Conservation (phyloP, 1,284 basidiomycete genomes). For the Boletus mariae region DNA sequence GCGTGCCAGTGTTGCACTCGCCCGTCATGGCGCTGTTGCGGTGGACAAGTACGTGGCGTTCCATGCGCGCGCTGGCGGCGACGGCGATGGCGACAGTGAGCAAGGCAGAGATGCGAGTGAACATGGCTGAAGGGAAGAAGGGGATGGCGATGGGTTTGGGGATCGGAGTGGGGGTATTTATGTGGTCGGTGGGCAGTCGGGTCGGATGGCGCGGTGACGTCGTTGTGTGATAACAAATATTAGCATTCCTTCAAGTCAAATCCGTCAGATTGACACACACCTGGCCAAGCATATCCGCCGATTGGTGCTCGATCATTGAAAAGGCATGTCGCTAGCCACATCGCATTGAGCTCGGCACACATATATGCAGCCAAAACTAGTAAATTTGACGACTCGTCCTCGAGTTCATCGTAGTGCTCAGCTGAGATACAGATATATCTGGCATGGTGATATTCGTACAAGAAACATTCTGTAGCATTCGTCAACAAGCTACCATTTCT, state of each 20-base stretch:
- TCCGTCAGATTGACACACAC: not conserved
- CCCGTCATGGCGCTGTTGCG: not conserved
- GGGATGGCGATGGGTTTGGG: not conserved
- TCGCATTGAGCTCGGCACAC: not conserved
- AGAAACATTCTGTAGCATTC: not conserved
- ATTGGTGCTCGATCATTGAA: not conserved
- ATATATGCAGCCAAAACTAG: constrained; percentile 6
- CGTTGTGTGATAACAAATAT: constrained; percentile 5
- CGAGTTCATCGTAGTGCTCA: not conserved
- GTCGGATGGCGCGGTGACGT: constrained; percentile 14
- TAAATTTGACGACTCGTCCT: not conserved
- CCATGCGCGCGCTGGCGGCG: constrained; percentile 22
- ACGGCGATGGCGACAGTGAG: constrained; percentile 17
- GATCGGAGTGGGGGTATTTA: constrained; percentile 19
- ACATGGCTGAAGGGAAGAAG: constrained; percentile 15
- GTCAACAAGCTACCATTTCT: not conserved
- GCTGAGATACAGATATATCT: not conserved
- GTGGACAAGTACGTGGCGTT: constrained; percentile 14
- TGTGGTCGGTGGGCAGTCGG: constrained; percentile 11
- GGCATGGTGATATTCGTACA: not conserved
- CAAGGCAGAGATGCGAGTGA: constrained; percentile 15
- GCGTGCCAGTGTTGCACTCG: constrained; percentile 16
- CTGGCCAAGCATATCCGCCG: too few relatives aligned
- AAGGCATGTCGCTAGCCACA: not conserved
- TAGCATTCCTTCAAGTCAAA: constrained; percentile 6